Evolutionary conservation across 2,329 filamentous ascomycete genomes (phyloP), one percentile per base, ranked within the genome.

Genomic region (Cladophialophora exuberans): DNA sequence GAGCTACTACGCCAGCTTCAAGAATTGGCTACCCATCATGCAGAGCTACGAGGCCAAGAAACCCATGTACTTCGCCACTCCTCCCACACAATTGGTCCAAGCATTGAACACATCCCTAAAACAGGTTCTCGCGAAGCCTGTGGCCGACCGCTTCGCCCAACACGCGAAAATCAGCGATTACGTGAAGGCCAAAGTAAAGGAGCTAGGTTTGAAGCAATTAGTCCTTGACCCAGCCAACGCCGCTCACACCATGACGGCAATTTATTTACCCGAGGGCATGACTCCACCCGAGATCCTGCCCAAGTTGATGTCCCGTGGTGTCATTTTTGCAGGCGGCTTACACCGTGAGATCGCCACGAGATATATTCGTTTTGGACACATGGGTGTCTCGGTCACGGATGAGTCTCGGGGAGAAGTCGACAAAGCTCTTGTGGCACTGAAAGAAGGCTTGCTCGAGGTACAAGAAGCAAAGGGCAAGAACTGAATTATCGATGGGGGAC

Each of bases 11-110:
- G 92, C 89, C 52, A 96, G 89, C 10, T 90, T 97, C 80, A 92
- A 91, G 81, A 97, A 97, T 76, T 99, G 94, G 94, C 79, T 92
- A 54, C 93, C 93, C 42, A 94, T 99, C 74, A 97, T 99, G 93
- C 86, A 94, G 77, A 97, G 97, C 77, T 99, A 99, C 75, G 94
- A 99, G 78, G 90, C 90, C 62, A 90, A 92, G 79, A 99, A 97
- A 79, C 85, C 94, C 31, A 96, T 91, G 2, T 99, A 99, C 80
- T 99, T 99, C 69, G 94, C 94, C 31, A 99, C 94, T 1, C 94
- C 94, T 1, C 91, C 92, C 3, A 94, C 94, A 11, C 94, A 99
- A 75, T 84, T 99, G 46, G 81, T 99, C 64, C 93, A 89, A 73
- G 94, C 94, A 43, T 83, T 99, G 30, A 88, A 99, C 80, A 96